Percentiles rank a stretch among this genome's conserved stretches.
These are phyloP conservation scores for Dendrobium catenatum DNA, from an alignment of 106 monocot species.

Conservation along the genomic window DNA sequence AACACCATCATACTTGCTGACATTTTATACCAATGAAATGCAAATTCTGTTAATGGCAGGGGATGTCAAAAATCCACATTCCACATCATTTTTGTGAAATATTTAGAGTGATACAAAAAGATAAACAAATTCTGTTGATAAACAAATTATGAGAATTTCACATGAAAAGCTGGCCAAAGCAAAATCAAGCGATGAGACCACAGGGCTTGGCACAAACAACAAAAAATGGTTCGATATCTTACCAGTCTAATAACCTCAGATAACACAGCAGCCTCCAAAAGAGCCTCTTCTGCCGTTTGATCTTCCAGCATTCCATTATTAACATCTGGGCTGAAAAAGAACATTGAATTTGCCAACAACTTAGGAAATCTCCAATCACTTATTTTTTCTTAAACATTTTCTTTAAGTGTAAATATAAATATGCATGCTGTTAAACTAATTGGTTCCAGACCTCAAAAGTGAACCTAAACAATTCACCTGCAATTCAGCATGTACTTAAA, in stretches of 20 bases:
- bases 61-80: neutral
- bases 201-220: neutral
- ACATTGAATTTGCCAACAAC: neutral
- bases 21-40: too few species aligned
- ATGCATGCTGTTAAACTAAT: neutral
- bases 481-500: too few species aligned
- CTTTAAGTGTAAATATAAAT: neutral
- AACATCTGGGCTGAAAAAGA: constrained; percentile 4
- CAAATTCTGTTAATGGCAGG: too few species aligned
- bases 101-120: too few species aligned
- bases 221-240: neutral
- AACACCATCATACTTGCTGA: too few species aligned
- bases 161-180: neutral
- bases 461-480: too few species aligned
- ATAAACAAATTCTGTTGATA: too few species aligned
- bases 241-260: neutral
- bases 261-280: neutral
- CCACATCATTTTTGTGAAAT: neutral
- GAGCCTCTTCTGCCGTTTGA: neutral
- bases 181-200: neutral
- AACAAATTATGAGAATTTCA: neutral
- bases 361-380: neutral
- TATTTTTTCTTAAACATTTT: neutral
- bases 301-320: neutral
- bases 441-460: neutral